Conservation (phyloP, 768 basidiomycete species). For the Hydnomerulius pinastri region DNA sequence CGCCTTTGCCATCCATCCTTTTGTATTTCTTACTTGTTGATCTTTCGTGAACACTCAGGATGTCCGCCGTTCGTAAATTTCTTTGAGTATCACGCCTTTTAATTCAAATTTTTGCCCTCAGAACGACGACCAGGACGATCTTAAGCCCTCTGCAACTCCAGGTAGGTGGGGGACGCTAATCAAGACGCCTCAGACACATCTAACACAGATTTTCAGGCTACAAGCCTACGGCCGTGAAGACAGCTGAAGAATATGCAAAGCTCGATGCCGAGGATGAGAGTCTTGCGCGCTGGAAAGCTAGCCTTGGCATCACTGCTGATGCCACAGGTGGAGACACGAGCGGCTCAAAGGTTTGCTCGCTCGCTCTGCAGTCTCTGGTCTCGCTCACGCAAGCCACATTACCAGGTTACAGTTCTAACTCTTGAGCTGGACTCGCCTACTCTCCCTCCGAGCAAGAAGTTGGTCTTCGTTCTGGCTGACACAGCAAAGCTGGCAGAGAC, state of each 20-base stretch:
- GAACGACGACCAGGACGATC: constrained; percentile 71
- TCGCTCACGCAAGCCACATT: constrained; percentile 22
- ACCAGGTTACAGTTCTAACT: constrained; percentile 67
- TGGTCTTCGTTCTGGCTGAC: constrained; percentile 69
- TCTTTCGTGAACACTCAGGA: constrained; percentile 30
- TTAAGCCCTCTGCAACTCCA: constrained; percentile 67
- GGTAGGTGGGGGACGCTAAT: constrained; percentile 40
- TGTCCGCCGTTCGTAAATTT: constrained; percentile 52
- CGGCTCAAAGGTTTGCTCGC: constrained; percentile 64
- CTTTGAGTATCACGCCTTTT: not conserved
- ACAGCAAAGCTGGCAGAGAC: constrained; percentile 43
- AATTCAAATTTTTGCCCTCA: constrained; percentile 20
- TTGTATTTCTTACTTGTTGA: constrained; percentile 1
- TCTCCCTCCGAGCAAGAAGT: constrained; percentile 58
- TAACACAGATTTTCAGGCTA: constrained; percentile 55
- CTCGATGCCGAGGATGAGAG: constrained; percentile 92
- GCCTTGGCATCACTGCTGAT: constrained; percentile 77
- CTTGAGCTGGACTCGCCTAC: constrained; percentile 82
- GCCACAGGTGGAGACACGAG: constrained; percentile 35
- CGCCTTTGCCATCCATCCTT: constrained; percentile 14
- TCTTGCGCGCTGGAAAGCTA: constrained; percentile 94
- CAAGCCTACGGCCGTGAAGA: constrained; percentile 68
- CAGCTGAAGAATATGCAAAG: constrained; percentile 78
- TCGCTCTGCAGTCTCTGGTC: constrained; percentile 4
- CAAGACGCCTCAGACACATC: constrained; percentile 12